A percentile compares a stretch with the other conserved stretches of the same genome.
Conservation (phyloP, 140 eudicot species). For the Ambrosia hybrid region DNA sequence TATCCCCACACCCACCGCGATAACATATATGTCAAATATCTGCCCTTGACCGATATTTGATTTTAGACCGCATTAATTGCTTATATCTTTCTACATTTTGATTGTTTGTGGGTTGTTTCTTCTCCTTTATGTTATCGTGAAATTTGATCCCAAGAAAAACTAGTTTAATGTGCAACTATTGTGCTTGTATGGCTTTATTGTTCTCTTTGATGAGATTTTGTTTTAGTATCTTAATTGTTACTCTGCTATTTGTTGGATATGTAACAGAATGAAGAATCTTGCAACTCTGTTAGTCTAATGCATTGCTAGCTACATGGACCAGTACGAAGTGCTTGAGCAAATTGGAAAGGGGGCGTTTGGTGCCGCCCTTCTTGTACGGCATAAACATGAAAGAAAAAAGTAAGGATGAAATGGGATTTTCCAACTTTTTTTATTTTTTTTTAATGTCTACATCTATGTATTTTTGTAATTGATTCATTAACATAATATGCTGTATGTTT, state of each 20-base stretch:
- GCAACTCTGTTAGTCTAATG: conserved; percentile 26
- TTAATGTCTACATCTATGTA: neutral
- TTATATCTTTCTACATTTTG: neutral
- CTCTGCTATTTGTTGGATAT: conserved; percentile 7
- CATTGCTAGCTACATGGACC: conserved; percentile 65
- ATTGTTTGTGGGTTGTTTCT: conserved; percentile 4
- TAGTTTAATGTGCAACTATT: conserved; percentile 12
- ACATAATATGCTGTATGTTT: conserved; percentile 18
- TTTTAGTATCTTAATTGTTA: conserved; percentile 3
- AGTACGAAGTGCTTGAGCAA: conserved; percentile 93
- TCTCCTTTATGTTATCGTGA: conserved; percentile 9
- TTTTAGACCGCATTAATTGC: no score
- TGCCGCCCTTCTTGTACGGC: conserved; percentile 92
- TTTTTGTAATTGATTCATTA: conserved; percentile 17
- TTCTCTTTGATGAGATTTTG: conserved; percentile 7
- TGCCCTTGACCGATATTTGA: no score
- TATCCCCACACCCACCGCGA: no score
- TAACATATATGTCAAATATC: no score
- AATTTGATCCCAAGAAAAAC: neutral
- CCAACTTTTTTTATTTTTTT: neutral
- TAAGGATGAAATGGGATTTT: conserved; percentile 36
- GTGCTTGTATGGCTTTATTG: conserved; percentile 7
- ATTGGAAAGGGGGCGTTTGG: conserved; percentile 98
- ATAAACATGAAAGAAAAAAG: conserved; percentile 94
- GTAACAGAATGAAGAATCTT: conserved; percentile 24